Evolutionary conservation across 352 stramenopile genomes (phyloP), one percentile per base, ranked within the genome.

Genomic region (Phytophthora melonis): DNA sequence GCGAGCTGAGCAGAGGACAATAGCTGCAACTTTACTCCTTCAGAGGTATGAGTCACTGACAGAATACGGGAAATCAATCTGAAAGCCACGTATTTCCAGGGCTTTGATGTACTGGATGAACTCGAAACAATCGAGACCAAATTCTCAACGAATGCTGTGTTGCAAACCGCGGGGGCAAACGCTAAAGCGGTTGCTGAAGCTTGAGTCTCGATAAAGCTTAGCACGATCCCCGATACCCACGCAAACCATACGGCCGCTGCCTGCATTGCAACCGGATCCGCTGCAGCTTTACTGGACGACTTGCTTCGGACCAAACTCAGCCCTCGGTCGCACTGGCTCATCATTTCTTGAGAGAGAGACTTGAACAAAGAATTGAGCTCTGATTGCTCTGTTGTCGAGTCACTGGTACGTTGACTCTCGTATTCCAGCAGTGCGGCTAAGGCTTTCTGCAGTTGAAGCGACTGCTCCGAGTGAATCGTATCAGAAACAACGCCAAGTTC

Each of bases 71-170:
- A 52, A 5, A 87, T 68, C 41, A 86, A 50, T 8, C 58, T 43
- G 19, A 87, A 77, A 1, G 78, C 72, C 3, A 74, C 58, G 21
- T 80, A 68, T 63, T 78, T 83, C 73, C 78, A 85, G 8, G 68
- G n/a, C 34, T 66, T 64, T 3, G 10, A 50, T 14, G 13, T 57
- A 21, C 25, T 72, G 21, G 54, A 66, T 3, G 34, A 13, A 1
- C 41, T 65, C 14, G 63, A 55, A 27, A 77, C 75, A 3, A 87
- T 67, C 5, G 52, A 13, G 1, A 77, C 34, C 16, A 87, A 55
- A 5, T 70, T 73, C 14, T 83, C 55, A 13, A 84, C 61, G 55
- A 83, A 85, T 1, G 57, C 7, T 6, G 75, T 41, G 43, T 50
- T 82, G 11, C 56, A 73, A 60, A 83, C 78, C 3, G 66, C 61